These are phyloP conservation scores for Claviceps fusiformis DNA, from an alignment of 2,329 filamentous ascomycete genomes.

Conservation along the genomic window DNA sequence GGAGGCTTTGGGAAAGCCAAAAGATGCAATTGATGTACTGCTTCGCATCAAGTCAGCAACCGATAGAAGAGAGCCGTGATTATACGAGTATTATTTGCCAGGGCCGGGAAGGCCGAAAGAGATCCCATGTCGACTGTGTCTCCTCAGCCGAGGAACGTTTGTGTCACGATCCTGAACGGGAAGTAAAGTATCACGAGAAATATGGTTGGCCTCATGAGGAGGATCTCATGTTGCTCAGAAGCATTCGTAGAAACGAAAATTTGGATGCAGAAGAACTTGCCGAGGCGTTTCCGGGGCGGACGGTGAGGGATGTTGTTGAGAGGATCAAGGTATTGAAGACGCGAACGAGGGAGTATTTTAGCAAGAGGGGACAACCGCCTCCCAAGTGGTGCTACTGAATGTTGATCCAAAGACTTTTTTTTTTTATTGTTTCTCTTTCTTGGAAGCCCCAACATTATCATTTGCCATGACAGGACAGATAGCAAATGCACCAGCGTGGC, in stretches of 20 bases:
- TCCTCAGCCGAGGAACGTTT: not conserved
- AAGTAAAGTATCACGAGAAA: constrained; percentile 5
- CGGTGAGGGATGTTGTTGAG: constrained; percentile 8
- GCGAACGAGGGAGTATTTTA: constrained; percentile 11
- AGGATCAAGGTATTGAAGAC: constrained; percentile 11
- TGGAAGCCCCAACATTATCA: no score
- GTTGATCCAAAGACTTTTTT: not conserved
- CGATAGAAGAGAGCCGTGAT: not conserved
- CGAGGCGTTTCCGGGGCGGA: constrained; percentile 9
- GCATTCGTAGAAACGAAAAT: constrained; percentile 10
- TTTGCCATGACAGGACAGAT: no score
- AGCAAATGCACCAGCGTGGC: no score
- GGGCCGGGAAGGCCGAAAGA: not conserved
- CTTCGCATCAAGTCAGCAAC: constrained; percentile 6
- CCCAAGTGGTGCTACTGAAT: constrained; percentile 15
- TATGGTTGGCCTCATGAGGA: constrained; percentile 13
- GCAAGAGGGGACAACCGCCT: constrained; percentile 7
- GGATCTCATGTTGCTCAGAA: constrained; percentile 13
- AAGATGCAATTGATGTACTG: constrained; percentile 9
- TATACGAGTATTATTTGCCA: not conserved
- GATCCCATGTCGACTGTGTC: no score
- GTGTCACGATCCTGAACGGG: not conserved
- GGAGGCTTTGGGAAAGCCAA: not conserved
- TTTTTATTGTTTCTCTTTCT: no score
- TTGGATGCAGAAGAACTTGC: constrained; percentile 7